phyloP scores from a whole-genome alignment of 1,139 yeast genomes.

The Nakaseomyces glabratus region DNA sequence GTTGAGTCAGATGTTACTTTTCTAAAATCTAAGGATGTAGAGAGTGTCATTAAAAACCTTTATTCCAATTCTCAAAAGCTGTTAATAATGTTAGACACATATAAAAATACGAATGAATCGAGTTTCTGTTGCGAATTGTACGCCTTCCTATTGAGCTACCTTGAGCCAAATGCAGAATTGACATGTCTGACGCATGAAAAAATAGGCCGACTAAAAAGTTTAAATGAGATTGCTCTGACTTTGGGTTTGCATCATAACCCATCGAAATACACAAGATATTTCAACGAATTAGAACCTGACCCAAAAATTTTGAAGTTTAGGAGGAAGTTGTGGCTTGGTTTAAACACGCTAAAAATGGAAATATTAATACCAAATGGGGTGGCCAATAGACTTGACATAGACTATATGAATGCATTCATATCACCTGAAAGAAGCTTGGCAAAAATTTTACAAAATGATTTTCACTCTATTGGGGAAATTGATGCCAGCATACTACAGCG shows the following conservation, averaged over 20 bases:
- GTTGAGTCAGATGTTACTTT: background rate
- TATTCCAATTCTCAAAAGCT: slow-evolving; percentile 13
- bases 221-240: slow-evolving; percentile 13
- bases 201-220: slow-evolving; percentile 12
- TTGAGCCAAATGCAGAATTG: slow-evolving; percentile 15
- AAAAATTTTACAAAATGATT: slow-evolving; percentile 5
- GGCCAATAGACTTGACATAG: slow-evolving; percentile 8
- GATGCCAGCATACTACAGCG: slow-evolving; percentile 12
- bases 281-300: slow-evolving; percentile 8
- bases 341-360: slow-evolving; percentile 15
- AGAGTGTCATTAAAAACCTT: slow-evolving; percentile 8
- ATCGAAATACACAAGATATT: slow-evolving; percentile 11
- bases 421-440: slow-evolving; percentile 5
- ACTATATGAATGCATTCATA: slow-evolving; percentile 12
- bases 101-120: slow-evolving; percentile 17
- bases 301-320: slow-evolving; percentile 10
- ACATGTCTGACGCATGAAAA: slow-evolving; percentile 11
- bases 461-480: slow-evolving; percentile 6
- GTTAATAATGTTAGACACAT: slow-evolving; percentile 16
- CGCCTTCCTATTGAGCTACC: slow-evolving; percentile 13
- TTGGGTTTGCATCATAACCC: slow-evolving; percentile 20
- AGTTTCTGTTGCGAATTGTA: slow-evolving; percentile 16
- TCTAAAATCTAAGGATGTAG: slow-evolving; percentile 8
- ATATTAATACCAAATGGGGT: slow-evolving; percentile 15
- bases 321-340: slow-evolving; percentile 19